Percentiles rank a stretch among this genome's conserved stretches.
Conservation (phyloP, 2,329 filamentous ascomycete species). For the Fusarium pseudonygamai region DNA sequence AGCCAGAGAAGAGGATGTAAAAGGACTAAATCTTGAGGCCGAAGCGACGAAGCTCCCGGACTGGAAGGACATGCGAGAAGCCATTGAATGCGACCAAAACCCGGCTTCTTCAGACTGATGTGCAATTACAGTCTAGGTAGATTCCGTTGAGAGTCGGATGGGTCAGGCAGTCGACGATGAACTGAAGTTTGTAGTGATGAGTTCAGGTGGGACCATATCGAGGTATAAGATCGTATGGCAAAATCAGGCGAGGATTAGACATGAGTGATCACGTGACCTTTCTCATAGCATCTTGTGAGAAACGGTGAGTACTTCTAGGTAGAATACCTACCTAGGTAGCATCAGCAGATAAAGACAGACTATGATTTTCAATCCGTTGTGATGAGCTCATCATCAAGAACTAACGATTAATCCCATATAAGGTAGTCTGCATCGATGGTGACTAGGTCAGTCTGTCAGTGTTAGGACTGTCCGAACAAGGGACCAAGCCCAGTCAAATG, state of each 20-base stretch:
- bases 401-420: neutral
- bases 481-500: neutral
- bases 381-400: neutral
- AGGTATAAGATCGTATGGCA: slow-evolving; percentile 11
- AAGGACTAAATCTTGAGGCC: slow-evolving; percentile 30
- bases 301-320: neutral
- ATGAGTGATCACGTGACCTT: slow-evolving; percentile 17
- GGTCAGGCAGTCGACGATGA: neutral
- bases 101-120: neutral
- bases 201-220: neutral
- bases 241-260: slow-evolving; percentile 10
- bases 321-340: no score
- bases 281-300: neutral
- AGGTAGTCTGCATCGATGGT: neutral
- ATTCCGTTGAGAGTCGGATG: neutral
- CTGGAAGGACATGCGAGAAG: slow-evolving; percentile 45
- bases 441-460: neutral
- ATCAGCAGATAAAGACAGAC: neutral
- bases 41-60: slow-evolving; percentile 42
- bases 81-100: slow-evolving; percentile 41
- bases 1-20: slow-evolving; percentile 22
- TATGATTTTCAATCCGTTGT: neutral
- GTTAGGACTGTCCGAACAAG: neutral
- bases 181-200: neutral
- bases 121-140: neutral